phyloP scores from a whole-genome alignment of 2,329 filamentous ascomycete species.

The Gnomoniopsis sp. region DNA sequence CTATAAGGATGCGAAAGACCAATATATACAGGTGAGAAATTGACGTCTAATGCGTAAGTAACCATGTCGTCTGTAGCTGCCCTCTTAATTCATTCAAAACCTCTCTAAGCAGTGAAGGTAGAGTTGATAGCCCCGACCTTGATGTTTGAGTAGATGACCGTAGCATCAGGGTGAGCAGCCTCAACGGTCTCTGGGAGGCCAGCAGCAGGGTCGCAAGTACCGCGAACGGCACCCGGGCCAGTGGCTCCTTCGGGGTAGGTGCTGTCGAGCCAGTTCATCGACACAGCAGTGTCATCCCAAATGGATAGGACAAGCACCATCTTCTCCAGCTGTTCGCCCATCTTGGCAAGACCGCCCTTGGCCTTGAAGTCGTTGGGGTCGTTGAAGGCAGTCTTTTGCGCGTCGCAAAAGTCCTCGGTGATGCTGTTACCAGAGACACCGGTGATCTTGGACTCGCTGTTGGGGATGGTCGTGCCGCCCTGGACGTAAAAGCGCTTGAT shows the following conservation, averaged over 20 bases:
- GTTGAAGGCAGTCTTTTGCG: slow-evolving; percentile 51
- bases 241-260: slow-evolving; percentile 45
- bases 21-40: no score
- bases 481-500: slow-evolving; percentile 59
- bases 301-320: slow-evolving; percentile 32
- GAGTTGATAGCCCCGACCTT: slow-evolving; percentile 45
- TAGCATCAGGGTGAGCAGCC: slow-evolving; percentile 35
- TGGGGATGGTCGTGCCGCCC: slow-evolving; percentile 48
- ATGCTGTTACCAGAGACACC: slow-evolving; percentile 34
- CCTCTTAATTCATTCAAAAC: not conserved
- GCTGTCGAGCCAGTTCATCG: slow-evolving; percentile 65
- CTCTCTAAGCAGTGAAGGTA: slow-evolving; percentile 31
- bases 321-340: slow-evolving; percentile 37
- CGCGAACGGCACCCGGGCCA: slow-evolving; percentile 42
- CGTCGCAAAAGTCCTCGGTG: slow-evolving; percentile 50
- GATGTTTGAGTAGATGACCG: slow-evolving; percentile 48
- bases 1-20: no score
- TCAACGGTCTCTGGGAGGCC: slow-evolving; percentile 44
- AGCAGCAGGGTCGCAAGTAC: slow-evolving; percentile 42
- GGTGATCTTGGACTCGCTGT: slow-evolving; percentile 35
- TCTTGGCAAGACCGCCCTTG: slow-evolving; percentile 51
- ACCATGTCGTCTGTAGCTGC: no score
- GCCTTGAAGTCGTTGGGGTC: slow-evolving; percentile 46
- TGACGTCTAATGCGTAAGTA: not conserved
- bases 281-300: slow-evolving; percentile 21